Percentiles rank a stretch among this genome's conserved stretches.
phyloP scores from a whole-genome alignment of 768 basidiomycete species.

The Leucocoprinus leucothites region DNA sequence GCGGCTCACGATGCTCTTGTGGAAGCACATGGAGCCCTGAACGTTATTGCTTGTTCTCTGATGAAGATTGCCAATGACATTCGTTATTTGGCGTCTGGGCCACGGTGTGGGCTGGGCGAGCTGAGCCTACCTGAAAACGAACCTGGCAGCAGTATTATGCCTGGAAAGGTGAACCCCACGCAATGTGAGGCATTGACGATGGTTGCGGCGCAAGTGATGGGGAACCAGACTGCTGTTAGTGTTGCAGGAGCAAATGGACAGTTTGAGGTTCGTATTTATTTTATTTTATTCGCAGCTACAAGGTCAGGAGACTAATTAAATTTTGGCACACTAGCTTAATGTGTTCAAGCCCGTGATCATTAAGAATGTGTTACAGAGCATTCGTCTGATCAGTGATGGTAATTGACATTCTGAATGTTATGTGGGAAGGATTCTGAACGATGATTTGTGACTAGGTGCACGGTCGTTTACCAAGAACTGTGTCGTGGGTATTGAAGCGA shows the following conservation, averaged over 20 bases:
- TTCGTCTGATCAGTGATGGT: constrained; percentile 92
- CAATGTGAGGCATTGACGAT: constrained; percentile 99
- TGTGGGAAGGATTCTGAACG: constrained; percentile 9
- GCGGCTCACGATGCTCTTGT: constrained; percentile 98
- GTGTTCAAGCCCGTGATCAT: constrained; percentile 99
- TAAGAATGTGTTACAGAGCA: constrained; percentile 96
- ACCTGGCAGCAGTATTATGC: constrained; percentile 99
- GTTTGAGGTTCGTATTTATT: constrained; percentile 89
- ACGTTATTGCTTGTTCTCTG: constrained; percentile 92
- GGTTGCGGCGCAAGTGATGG: constrained; percentile 98
- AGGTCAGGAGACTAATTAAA: constrained; percentile 10
- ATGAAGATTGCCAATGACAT: constrained; percentile 99
- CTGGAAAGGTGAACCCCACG: constrained; percentile 99
- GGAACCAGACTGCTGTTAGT: constrained; percentile 91
- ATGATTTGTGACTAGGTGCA: constrained; percentile 45
- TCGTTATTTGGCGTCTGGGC: constrained; percentile 95
- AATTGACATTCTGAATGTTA: constrained; percentile 18
- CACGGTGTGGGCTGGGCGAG: constrained; percentile 96
- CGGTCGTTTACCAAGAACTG: constrained; percentile 98
- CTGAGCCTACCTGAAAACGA: constrained; percentile 95
- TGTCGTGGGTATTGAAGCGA: constrained; percentile 93
- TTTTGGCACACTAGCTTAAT: constrained; percentile 60
- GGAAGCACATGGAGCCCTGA: constrained; percentile 95
- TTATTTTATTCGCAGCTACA: neutral
- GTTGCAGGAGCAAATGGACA: constrained; percentile 94